Evolutionary conservation across 2,329 filamentous ascomycete genomes (phyloP).

Genomic region (Coniella vitis): DNA sequence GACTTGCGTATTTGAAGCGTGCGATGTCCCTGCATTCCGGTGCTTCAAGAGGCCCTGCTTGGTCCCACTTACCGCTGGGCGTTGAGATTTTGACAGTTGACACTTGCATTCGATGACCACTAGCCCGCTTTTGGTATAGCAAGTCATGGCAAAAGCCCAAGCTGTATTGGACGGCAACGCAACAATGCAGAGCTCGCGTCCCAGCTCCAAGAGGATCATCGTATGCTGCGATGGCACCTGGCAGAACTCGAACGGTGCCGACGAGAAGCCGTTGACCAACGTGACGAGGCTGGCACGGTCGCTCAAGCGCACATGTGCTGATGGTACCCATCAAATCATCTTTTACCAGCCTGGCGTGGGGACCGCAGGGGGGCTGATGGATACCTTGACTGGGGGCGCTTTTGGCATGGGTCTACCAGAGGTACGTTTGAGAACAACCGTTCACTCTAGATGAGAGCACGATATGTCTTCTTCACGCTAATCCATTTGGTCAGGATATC

Average conservation of each 20-base stretch:
- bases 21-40: too few species aligned
- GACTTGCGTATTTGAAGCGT: too few species aligned
- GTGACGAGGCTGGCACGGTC: slow-evolving; percentile 24
- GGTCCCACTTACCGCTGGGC: too few species aligned
- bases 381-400: slow-evolving; percentile 25
- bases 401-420: slow-evolving; percentile 27
- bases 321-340: slow-evolving; percentile 25
- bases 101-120: not conserved
- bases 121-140: not conserved
- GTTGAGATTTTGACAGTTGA: too few species aligned
- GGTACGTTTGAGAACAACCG: slow-evolving; percentile 4
- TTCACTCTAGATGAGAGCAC: too few species aligned
- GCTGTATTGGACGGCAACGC: slow-evolving; percentile 1
- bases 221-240: slow-evolving; percentile 29
- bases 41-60: not conserved
- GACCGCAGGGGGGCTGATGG: slow-evolving; percentile 21
- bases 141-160: too few species aligned
- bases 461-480: not conserved
- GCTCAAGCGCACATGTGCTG: slow-evolving; percentile 20
- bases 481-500: slow-evolving; percentile 21
- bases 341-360: slow-evolving; percentile 28
- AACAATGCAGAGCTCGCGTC: not conserved
- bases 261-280: slow-evolving; percentile 23
- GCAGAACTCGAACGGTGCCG: slow-evolving; percentile 24
- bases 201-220: slow-evolving; percentile 22